Evolutionary conservation across 106 monocot genomes (phyloP).

Genomic region (Ottelia alismoides): DNA sequence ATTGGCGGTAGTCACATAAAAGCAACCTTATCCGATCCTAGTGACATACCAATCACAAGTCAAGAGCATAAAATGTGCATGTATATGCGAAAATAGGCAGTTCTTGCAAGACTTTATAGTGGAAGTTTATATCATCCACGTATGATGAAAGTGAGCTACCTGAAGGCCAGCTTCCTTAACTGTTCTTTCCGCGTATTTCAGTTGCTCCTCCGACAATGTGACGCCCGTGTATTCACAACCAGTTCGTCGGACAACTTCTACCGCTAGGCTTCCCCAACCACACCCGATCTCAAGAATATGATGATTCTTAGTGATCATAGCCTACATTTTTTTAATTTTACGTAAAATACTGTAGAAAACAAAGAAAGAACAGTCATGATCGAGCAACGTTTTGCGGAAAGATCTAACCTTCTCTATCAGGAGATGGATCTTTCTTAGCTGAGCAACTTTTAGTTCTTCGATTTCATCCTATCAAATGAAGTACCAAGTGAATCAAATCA

Average conservation of each 20-base stretch:
- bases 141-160: conserved; percentile 36
- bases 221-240: conserved; percentile 95
- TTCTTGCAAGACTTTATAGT: too few species aligned
- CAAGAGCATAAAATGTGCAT: too few species aligned
- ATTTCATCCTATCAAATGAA: conserved; percentile 28
- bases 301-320: conserved; percentile 52
- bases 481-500: too few species aligned
- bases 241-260: conserved; percentile 63
- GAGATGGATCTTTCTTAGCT: conserved; percentile 61
- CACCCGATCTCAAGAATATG: conserved; percentile 92
- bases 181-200: conserved; percentile 52
- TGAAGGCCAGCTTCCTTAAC: conserved; percentile 75
- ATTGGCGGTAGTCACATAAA: conserved; percentile 77
- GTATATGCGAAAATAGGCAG: too few species aligned
- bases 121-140: too few species aligned
- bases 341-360: not conserved
- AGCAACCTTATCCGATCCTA: conserved; percentile 70
- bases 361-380: not conserved
- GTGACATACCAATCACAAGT: too few species aligned
- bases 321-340: conserved; percentile 48
- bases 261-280: conserved; percentile 86
- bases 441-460: conserved; percentile 77
- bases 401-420: conserved; percentile 67
- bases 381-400: not conserved
- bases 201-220: conserved; percentile 80